These are phyloP conservation scores for Kluyveromyces aestuarii DNA, from an alignment of 805 yeast genomes.

Conservation along the genomic window DNA sequence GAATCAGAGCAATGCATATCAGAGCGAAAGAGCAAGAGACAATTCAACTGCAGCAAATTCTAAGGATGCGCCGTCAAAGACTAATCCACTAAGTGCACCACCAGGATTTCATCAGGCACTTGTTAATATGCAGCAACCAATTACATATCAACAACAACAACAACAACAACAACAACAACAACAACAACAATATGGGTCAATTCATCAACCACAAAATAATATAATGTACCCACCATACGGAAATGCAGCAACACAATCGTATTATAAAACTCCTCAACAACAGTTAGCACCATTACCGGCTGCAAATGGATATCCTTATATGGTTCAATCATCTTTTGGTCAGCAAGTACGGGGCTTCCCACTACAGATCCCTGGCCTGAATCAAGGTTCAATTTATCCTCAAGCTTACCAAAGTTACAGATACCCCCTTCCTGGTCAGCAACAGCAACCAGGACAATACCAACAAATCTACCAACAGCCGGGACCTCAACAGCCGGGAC, in stretches of 20 bases:
- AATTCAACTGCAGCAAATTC: not conserved
- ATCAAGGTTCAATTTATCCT: not conserved
- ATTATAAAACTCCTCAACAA: not conserved
- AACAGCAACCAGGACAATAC: slow-evolving; percentile 5
- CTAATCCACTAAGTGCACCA: slow-evolving; percentile 1
- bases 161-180: not conserved
- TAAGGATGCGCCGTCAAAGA: not conserved
- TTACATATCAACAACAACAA: not conserved
- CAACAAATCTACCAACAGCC: slow-evolving; percentile 9
- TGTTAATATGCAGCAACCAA: not conserved
- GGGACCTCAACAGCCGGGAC: slow-evolving; percentile 8
- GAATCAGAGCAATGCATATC: slow-evolving; percentile 6
- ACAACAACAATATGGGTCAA: not conserved
- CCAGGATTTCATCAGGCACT: not conserved
- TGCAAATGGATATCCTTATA: not conserved
- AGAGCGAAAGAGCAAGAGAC: not conserved
- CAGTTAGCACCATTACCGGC: not conserved
- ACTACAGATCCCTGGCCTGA: not conserved
- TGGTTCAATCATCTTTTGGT: not conserved
- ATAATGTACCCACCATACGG: not conserved
- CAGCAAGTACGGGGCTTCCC: not conserved
- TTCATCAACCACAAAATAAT: not conserved
- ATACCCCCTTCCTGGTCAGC: slow-evolving; percentile 5
- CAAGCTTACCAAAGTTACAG: not conserved
- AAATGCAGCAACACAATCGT: not conserved